Base-by-base conservation (phyloP, 2,329 filamentous ascomycete genomes). In the Stemphylium lycopersici region DNA sequence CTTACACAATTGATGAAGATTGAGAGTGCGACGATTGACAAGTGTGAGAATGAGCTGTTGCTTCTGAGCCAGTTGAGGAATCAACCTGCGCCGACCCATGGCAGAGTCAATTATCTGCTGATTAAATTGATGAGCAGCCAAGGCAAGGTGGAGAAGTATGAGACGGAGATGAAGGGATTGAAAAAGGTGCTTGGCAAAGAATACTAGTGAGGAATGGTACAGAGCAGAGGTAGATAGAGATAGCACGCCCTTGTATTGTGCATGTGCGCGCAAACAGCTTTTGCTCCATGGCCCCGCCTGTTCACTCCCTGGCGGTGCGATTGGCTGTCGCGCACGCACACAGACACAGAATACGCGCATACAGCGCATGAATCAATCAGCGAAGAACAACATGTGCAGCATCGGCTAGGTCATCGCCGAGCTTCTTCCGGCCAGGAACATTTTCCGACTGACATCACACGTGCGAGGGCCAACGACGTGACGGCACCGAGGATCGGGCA, bases 11-110 rank as follows among this genome's bases (percentile, higher is more conserved):
- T 90, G 52, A 85, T 87, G 20, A 87, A 87, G 66, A 83, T 85
- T 3, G 91, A 96, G 78, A 87, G 82, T 45, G 85, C 86, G 72
- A 87, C 77, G 8, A 91, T 97, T 55, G 87, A 88, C 36, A 91
- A 91, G 75, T 88, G 85, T 39, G 93, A 97, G 79, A 80, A 81
- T 22, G 93, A 98, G 76, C 78, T 98, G 53, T 81, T 79, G 53
- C 69, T 90, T 49, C 76, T 97, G n/a, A 90, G 84, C 0, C 81
- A 81, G 16, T 72, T 96, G 64, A 89, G 88, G 6, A 87, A 83
- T 45, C 86, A 90, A 73, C 90, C 91, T 0, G 76, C 79, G 16
- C 88, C 95, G 79, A 79, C 90, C 24, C 79, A 78, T 0, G 82
- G 84, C 0, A 79, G 93, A 31, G 81, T 91, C 2, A 79, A 83